A percentile compares a stretch with the other conserved stretches of the same genome.
These are phyloP conservation scores for Schrenkiella parvula DNA, from an alignment of 345 rosid species.

Conservation along the genomic window DNA sequence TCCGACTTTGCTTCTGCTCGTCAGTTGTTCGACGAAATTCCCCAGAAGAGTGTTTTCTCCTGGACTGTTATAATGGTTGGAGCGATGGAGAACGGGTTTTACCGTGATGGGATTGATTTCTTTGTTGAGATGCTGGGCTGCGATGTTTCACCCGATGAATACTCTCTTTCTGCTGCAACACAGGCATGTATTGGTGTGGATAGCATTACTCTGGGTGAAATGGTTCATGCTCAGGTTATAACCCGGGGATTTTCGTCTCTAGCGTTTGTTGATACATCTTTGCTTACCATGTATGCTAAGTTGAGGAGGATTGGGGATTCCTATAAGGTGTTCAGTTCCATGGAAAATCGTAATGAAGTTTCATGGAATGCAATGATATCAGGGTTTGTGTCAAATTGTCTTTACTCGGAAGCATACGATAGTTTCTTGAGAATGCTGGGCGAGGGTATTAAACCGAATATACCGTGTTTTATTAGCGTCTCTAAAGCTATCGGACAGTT, in stretches of 20 bases:
- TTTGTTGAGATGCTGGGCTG: slow-evolving; percentile 30
- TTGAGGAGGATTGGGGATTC: slow-evolving; percentile 38
- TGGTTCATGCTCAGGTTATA: slow-evolving; percentile 41
- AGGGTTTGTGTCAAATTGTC: slow-evolving; percentile 39
- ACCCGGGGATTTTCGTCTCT: slow-evolving; percentile 34
- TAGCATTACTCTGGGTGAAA: slow-evolving; percentile 31
- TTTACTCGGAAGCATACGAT: slow-evolving; percentile 35
- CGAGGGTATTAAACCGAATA: slow-evolving; percentile 28
- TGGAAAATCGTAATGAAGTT: slow-evolving; percentile 33
- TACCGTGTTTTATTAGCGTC: slow-evolving; percentile 32
- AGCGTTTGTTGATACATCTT: slow-evolving; percentile 33
- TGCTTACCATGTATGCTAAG: slow-evolving; percentile 48
- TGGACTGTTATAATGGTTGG: slow-evolving; percentile 48
- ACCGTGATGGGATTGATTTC: slow-evolving; percentile 26
- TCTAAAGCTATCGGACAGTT: slow-evolving; percentile 42
- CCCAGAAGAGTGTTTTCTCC: slow-evolving; percentile 38
- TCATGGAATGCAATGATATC: slow-evolving; percentile 50
- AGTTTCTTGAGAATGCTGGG: slow-evolving; percentile 35
- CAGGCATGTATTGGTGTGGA: slow-evolving; percentile 42
- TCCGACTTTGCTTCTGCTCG: slow-evolving; percentile 34
- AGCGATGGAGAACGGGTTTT: slow-evolving; percentile 34
- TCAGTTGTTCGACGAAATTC: slow-evolving; percentile 40
- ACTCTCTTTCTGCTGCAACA: slow-evolving; percentile 34
- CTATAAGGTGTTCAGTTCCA: slow-evolving; percentile 29
- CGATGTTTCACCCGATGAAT: slow-evolving; percentile 37